Conservation (phyloP, 257 asterid species). For the Lantana camara region DNA sequence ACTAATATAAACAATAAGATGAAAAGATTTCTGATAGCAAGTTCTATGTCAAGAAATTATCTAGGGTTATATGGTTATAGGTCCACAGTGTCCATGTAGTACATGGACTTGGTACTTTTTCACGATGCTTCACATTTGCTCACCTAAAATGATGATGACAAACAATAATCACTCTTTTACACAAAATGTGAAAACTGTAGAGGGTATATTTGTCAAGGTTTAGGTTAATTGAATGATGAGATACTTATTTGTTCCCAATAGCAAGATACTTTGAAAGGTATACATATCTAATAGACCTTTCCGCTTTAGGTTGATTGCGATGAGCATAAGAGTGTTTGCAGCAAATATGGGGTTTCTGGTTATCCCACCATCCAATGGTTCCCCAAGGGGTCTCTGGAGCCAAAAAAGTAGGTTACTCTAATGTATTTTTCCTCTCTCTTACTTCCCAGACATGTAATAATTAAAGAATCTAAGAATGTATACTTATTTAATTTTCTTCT, state of each 20-base stretch:
- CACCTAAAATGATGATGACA: background rate
- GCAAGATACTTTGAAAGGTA: background rate
- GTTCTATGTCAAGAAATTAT: background rate
- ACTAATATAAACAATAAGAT: background rate
- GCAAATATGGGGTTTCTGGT: conserved; percentile 81
- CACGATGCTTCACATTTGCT: background rate
- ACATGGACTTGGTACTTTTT: background rate
- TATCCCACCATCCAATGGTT: conserved; percentile 93
- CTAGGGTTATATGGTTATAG: background rate
- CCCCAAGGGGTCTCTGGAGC: conserved; percentile 88
- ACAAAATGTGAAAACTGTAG: background rate
- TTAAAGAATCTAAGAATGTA: background rate
- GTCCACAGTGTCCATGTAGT: background rate
- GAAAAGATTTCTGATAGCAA: background rate
- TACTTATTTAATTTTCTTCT: background rate
- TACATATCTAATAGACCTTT: conserved; percentile 1
- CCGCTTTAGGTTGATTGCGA: conserved; percentile 77
- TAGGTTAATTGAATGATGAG: background rate
- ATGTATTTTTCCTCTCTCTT: background rate
- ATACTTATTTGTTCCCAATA: background rate
- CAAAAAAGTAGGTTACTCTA: conserved; percentile 55
- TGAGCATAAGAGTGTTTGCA: conserved; percentile 75
- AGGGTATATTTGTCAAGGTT: background rate
- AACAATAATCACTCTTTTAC: background rate
- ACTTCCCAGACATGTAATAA: background rate